phyloP scores from a whole-genome alignment of 495 filamentous ascomycete genomes.

The Podospora anserina region DNA sequence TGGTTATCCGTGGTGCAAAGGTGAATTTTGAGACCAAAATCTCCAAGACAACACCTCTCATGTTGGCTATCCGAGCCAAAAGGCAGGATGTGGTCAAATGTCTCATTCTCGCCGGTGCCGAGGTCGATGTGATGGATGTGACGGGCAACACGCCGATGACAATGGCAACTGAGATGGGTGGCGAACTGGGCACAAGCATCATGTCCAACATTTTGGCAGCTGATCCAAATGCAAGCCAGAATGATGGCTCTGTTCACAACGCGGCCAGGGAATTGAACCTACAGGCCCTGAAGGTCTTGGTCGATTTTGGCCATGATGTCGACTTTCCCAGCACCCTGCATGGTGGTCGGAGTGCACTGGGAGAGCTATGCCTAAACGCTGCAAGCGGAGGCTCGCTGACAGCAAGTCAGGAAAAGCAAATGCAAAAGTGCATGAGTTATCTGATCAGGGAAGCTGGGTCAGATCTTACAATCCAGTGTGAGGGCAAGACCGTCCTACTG shows the following conservation, averaged over 20 bases:
- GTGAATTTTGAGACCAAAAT: conserved; percentile 44
- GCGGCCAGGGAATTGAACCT: conserved; percentile 46
- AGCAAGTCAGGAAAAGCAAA: conserved; percentile 38
- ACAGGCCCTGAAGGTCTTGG: conserved; percentile 40
- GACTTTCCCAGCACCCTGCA: conserved; percentile 51
- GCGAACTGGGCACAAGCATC: conserved; percentile 43
- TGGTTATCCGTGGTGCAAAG: conserved; percentile 44
- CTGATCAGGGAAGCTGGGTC: conserved; percentile 37
- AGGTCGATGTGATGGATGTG: conserved; percentile 43
- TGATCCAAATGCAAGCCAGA: conserved; percentile 37
- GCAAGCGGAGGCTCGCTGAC: conserved; percentile 38
- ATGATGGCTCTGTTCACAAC: conserved; percentile 52
- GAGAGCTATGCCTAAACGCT: conserved; percentile 47
- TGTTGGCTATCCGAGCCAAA: conserved; percentile 44
- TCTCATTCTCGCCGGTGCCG: conserved; percentile 44
- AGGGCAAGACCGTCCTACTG: conserved; percentile 45
- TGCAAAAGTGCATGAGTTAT: conserved; percentile 47
- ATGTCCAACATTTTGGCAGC: conserved; percentile 46
- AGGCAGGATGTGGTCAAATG: conserved; percentile 44
- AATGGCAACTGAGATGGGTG: conserved; percentile 46
- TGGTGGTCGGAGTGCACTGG: conserved; percentile 46
- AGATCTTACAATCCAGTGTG: conserved; percentile 42
- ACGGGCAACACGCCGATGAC: conserved; percentile 47
- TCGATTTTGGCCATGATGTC: conserved; percentile 44
- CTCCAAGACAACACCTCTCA: conserved; percentile 46